Evolutionary conservation across 108 stramenopile species (phyloP).

Genomic region (Asterionellopsis glacialis): DNA sequence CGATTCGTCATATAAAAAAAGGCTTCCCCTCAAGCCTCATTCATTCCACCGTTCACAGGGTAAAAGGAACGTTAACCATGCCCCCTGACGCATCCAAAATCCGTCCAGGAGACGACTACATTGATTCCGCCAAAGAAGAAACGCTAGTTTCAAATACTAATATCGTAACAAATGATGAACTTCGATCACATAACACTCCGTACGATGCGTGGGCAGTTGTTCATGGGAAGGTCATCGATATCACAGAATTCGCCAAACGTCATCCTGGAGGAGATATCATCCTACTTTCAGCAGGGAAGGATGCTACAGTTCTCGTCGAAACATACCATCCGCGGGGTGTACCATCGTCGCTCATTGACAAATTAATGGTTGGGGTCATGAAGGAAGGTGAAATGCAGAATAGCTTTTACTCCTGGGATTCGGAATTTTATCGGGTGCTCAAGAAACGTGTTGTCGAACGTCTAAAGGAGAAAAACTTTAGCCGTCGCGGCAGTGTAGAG

Average conservation of each 20-base stretch:
- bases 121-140: no score
- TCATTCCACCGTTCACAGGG: no score
- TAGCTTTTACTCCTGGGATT: conserved; percentile 43
- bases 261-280: conserved; percentile 67
- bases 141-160: no score
- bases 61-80: no score
- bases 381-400: conserved; percentile 10
- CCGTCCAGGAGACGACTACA: no score
- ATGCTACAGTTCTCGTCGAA: conserved; percentile 48
- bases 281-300: conserved; percentile 33
- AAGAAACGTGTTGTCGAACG: conserved; percentile 30
- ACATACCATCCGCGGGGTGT: conserved; percentile 54
- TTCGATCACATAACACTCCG: no score
- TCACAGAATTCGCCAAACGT: conserved; percentile 26
- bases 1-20: no score
- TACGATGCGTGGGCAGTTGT: no score
- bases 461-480: conserved; percentile 22
- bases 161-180: no score
- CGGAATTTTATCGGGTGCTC: conserved; percentile 34
- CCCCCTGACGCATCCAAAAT: no score
- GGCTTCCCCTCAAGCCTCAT: no score
- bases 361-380: conserved; percentile 31
- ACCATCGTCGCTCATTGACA: conserved; percentile 13
- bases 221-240: conserved; percentile 13
- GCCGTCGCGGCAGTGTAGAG: conserved; percentile 30